These are phyloP conservation scores for Penicillium robsamsonii DNA, from an alignment of 495 filamentous ascomycete genomes.

Conservation along the genomic window DNA sequence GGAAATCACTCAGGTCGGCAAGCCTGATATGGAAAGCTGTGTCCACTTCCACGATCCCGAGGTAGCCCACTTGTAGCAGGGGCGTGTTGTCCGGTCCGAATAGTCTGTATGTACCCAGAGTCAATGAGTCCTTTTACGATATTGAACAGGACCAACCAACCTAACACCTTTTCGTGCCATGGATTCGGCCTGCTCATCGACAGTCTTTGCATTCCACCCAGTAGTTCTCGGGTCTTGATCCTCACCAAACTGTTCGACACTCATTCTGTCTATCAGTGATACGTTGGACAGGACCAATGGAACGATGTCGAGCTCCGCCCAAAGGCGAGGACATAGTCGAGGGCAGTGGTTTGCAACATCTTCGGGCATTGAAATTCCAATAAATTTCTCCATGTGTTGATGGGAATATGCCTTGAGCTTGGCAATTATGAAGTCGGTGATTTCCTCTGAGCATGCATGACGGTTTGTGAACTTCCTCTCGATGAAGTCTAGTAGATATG, in stretches of 20 bases:
- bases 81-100: slow-evolving; percentile 76
- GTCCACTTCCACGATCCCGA: slow-evolving; percentile 76
- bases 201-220: slow-evolving; percentile 51
- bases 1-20: slow-evolving; percentile 60
- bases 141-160: slow-evolving; percentile 36
- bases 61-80: slow-evolving; percentile 69
- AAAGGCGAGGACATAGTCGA: slow-evolving; percentile 67
- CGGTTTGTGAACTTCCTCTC: slow-evolving; percentile 50
- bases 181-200: slow-evolving; percentile 84
- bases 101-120: slow-evolving; percentile 46
- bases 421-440: slow-evolving; percentile 49
- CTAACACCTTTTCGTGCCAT: slow-evolving; percentile 80
- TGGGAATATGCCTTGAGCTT: slow-evolving; percentile 57
- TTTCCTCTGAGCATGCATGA: slow-evolving; percentile 40
- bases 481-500: slow-evolving; percentile 75
- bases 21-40: slow-evolving; percentile 60
- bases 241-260: neutral
- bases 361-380: slow-evolving; percentile 50
- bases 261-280: slow-evolving; percentile 23
- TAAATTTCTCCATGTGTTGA: slow-evolving; percentile 63
- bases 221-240: slow-evolving; percentile 2
- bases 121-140: neutral
- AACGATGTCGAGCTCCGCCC: slow-evolving; percentile 76
- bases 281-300: slow-evolving; percentile 54
- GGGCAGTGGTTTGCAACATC: slow-evolving; percentile 52